Conservation (phyloP, 148 eudicot species). For the Silene conica region DNA sequence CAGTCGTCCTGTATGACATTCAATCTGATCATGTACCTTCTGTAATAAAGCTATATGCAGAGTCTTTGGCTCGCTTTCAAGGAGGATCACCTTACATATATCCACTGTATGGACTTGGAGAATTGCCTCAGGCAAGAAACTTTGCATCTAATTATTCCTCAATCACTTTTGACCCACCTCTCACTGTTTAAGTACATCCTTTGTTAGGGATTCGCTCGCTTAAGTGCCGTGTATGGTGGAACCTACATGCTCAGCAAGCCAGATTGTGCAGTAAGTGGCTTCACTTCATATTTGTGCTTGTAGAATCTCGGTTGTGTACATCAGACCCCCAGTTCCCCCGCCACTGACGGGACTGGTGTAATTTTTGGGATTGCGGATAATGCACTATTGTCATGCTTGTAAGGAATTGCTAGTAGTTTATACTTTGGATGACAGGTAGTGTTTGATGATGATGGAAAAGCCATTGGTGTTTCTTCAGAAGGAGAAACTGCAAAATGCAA, state of each 20-base stretch:
- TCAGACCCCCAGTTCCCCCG: too few relatives aligned
- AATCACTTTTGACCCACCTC: background rate
- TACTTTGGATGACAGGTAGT: conserved; percentile 57
- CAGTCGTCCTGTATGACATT: background rate
- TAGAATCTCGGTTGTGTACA: too few relatives aligned
- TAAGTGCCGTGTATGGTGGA: conserved; percentile 90
- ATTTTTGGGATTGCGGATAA: too few relatives aligned
- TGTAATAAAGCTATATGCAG: conserved; percentile 58
- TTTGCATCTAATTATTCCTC: background rate
- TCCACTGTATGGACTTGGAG: conserved; percentile 93
- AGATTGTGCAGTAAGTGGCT: conserved; percentile 47
- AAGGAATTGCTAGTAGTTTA: too few relatives aligned
- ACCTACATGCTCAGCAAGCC: conserved; percentile 91
- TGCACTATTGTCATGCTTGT: too few relatives aligned
- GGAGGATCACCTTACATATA: conserved; percentile 96
- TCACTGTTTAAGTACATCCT: background rate
- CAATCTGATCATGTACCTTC: conserved; percentile 12
- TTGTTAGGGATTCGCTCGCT: conserved; percentile 74
- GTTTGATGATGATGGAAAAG: conserved; percentile 67
- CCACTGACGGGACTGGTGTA: background rate
- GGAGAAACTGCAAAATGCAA: conserved; percentile 99
- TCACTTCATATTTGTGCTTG: too few relatives aligned
- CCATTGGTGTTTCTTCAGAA: conserved; percentile 80
- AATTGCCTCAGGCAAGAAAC: conserved; percentile 60
- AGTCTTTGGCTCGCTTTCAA: conserved; percentile 82